Conservation (phyloP, 176 grass and related monocot genomes). For the Eragrostis nindensis region DNA sequence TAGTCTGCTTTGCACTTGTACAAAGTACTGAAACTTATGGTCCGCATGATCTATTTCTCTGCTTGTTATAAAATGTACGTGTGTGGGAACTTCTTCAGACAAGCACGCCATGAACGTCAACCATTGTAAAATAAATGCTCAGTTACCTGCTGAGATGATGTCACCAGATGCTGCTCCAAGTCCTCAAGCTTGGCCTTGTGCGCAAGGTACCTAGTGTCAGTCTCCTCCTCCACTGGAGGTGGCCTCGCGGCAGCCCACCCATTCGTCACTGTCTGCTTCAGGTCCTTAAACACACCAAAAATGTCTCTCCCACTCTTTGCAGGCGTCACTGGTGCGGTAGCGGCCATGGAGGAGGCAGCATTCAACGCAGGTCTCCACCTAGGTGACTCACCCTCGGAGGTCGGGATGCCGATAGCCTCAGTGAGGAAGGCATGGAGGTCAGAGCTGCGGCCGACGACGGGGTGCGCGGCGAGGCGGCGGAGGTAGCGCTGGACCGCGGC, state of each 20-base stretch:
- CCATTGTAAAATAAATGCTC: background rate
- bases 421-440: constrained; percentile 71
- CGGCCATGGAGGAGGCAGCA: constrained; percentile 3
- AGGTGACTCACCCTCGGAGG: constrained; percentile 43
- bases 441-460: constrained; percentile 47
- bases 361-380: constrained; percentile 33
- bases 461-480: constrained; percentile 71
- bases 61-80: constrained; percentile 11
- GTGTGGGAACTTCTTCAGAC: background rate
- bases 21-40: constrained; percentile 15
- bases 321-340: constrained; percentile 29
- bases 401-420: constrained; percentile 48
- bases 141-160: constrained; percentile 74
- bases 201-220: constrained; percentile 64
- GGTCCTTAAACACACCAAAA: constrained; percentile 85
- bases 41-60: constrained; percentile 1
- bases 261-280: constrained; percentile 79
- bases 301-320: constrained; percentile 71
- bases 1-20: background rate
- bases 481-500: constrained; percentile 70
- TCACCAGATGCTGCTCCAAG: constrained; percentile 65
- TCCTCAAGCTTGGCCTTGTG: constrained; percentile 68
- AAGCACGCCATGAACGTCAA: constrained; percentile 27
- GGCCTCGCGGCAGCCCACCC: constrained; percentile 54
- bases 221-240: constrained; percentile 57